Percentiles rank a stretch among this genome's conserved stretches.
These are phyloP conservation scores for Orbilia javanica DNA, from an alignment of 2,329 filamentous ascomycete genomes.

Conservation along the genomic window DNA sequence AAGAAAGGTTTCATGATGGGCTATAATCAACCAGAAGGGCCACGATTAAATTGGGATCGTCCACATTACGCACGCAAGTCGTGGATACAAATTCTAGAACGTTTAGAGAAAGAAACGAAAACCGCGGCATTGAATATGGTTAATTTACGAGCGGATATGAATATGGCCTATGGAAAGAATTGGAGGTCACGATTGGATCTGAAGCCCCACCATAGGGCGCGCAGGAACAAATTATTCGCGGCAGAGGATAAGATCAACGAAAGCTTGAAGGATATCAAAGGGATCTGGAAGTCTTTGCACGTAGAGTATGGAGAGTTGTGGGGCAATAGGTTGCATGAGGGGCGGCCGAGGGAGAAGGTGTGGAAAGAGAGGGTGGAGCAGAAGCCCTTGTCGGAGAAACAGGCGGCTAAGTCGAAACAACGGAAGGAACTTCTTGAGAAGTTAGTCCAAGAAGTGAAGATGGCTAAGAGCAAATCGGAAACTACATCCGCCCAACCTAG, in stretches of 20 bases:
- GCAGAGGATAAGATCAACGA: conserved; percentile 6
- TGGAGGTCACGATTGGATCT: conserved; percentile 18
- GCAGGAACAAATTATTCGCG: background rate
- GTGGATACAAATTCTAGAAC: conserved; percentile 12
- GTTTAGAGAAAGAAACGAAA: conserved; percentile 6
- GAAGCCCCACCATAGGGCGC: background rate
- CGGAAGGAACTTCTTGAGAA: background rate
- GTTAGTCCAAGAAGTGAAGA: background rate
- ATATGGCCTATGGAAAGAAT: background rate
- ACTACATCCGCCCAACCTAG: background rate
- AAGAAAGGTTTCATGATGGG: conserved; percentile 16
- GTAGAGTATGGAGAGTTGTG: background rate
- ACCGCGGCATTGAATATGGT: background rate
- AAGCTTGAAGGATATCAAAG: conserved; percentile 9
- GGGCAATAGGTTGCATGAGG: background rate
- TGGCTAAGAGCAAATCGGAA: background rate
- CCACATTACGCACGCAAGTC: conserved; percentile 13
- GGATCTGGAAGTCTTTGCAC: conserved; percentile 14
- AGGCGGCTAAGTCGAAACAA: background rate
- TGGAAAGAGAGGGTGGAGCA: conserved; percentile 9
- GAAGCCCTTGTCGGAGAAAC: conserved; percentile 9
- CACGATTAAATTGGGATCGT: conserved; percentile 13
- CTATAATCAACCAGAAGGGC: background rate
- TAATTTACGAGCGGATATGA: background rate
- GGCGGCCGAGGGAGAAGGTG: background rate